These are phyloP conservation scores for Santalum album DNA, from an alignment of 164 flowering plant species.

Conservation along the genomic window DNA sequence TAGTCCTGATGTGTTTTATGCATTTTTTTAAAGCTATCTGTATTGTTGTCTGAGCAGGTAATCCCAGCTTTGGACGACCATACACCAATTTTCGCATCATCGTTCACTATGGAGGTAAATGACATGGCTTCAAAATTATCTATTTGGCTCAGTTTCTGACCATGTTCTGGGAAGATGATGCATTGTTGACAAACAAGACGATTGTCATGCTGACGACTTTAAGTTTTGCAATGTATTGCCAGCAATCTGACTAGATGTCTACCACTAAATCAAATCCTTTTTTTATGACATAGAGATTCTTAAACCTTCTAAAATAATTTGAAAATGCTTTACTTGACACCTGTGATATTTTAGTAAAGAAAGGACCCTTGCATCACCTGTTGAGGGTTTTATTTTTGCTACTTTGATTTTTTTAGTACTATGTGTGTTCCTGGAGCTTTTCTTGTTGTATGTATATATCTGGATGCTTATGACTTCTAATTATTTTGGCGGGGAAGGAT, in stretches of 20 bases:
- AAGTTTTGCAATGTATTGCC: no score
- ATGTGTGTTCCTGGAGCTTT: background rate
- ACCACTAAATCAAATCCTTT: background rate
- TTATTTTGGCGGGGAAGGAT: background rate
- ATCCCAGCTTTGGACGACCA: conserved; percentile 84
- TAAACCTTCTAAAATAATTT: no score
- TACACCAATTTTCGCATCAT: conserved; percentile 95
- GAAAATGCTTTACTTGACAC: background rate
- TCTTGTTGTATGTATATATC: no score
- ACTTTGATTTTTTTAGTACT: background rate
- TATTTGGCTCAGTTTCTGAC: background rate
- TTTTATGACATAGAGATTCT: no score
- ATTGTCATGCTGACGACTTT: background rate
- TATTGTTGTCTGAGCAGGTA: conserved; percentile 41
- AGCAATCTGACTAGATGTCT: no score
- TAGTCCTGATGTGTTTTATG: conserved; percentile 4
- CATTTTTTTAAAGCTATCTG: conserved; percentile 5
- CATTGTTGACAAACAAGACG: background rate
- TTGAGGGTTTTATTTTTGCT: background rate
- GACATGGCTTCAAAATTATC: background rate
- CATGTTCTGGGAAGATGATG: background rate
- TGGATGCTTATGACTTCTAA: no score
- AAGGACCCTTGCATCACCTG: no score
- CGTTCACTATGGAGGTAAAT: conserved; percentile 97
- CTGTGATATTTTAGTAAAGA: no score